Evolutionary conservation across 306 rosid genomes (phyloP), one percentile per base, ranked within the genome.

Genomic region (Gynostemma pentaphyllum): DNA sequence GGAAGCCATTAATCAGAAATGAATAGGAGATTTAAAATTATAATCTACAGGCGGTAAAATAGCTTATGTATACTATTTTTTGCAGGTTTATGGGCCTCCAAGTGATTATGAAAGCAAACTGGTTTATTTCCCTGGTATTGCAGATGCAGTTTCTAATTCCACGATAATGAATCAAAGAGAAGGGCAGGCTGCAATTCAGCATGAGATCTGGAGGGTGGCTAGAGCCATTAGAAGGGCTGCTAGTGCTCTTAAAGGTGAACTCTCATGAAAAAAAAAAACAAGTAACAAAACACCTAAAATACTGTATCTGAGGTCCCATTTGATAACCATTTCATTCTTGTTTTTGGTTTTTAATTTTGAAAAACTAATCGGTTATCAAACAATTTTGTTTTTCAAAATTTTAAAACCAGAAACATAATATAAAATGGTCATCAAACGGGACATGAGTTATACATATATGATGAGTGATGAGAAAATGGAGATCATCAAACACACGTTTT

Each of bases 141-240:
- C 85, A 4, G 94, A 88, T 76, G 88, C 98, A 24, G 64, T 82
- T 4, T 73, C 72, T 18, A 62, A 10, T n/a, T 81, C 86, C 13
- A 48, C 23, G 1, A 68, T 60, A 62, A 64, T 37, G 69, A 72
- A 70, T 66, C 30, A 48, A 69, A 73, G 53, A 53, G 78, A 78
- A 71, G 72, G 68, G 76, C 50, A 67, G 49, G 76, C 77, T 7
- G 63, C 69, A 34, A 74, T 88, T 74, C 81, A 75, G 70, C 98
- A 88, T 61, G 98, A 92, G 75, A 68, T 92, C 12, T 92, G 98
- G 98, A 88, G 92, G 81, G 88, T 81, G 68, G 76, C 82, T 23
- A 79, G 98, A 81, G 94, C 96, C 66, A 84, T 92, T 47, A 75
- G 67, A 60, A 82, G 94, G 72, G 96, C 96, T 57, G 73, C 95